Conservation (phyloP, 1,284 basidiomycete species). For the Sporisorium scitamineum region DNA sequence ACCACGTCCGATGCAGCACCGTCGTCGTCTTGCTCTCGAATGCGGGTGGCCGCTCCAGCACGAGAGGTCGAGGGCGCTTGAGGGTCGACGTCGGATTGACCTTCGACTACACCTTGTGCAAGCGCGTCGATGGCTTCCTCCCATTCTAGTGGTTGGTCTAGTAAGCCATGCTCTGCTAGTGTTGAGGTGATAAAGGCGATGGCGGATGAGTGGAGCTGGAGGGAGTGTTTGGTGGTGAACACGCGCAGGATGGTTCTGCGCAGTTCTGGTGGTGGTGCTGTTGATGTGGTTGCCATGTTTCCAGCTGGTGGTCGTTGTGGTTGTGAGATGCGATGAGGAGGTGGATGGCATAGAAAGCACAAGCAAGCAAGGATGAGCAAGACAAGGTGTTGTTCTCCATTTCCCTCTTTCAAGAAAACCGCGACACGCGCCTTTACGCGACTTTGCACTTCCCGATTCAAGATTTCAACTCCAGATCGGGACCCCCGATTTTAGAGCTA, state of each 20-base stretch:
- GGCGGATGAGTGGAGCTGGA: conserved; percentile 66
- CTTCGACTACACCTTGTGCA: conserved; percentile 61
- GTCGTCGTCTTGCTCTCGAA: background rate
- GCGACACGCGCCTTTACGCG: conserved; percentile 24
- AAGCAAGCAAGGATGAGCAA: background rate
- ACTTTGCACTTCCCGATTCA: no score
- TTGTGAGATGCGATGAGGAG: background rate
- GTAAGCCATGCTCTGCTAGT: conserved; percentile 58
- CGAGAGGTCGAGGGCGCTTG: conserved; percentile 2
- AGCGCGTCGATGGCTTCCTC: conserved; percentile 67
- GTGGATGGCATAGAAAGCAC: background rate
- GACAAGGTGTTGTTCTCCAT: background rate
- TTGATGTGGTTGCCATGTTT: background rate
- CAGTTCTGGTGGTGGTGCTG: conserved; percentile 51
- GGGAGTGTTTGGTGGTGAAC: conserved; percentile 64
- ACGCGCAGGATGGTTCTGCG: conserved; percentile 60
- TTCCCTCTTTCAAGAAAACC: no score
- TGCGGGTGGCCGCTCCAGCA: background rate
- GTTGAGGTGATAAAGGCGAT: conserved; percentile 63
- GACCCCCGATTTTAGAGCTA: background rate
- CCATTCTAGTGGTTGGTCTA: conserved; percentile 55
- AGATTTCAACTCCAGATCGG: background rate
- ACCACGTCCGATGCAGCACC: conserved; percentile 45
- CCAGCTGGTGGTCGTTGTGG: background rate
- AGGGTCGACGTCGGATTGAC: conserved; percentile 29